A percentile compares a stretch with the other conserved stretches of the same genome.
phyloP scores from a whole-genome alignment of 345 rosid species.

The Leavenworthia alabamica region DNA sequence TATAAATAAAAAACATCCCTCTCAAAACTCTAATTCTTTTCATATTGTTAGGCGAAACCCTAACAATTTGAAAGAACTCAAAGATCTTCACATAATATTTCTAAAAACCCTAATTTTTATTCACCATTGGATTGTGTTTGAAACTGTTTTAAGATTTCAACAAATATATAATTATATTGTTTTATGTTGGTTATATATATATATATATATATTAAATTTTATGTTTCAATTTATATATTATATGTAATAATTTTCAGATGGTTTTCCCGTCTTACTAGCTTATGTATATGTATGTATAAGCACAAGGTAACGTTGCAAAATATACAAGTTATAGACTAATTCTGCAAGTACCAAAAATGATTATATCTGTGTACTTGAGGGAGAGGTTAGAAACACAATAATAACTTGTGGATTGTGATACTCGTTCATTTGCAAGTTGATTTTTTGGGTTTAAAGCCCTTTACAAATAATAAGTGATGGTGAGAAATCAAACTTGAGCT shows the following conservation, averaged over 20 bases:
- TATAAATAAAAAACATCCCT: no score
- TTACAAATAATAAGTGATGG: constrained; percentile 9
- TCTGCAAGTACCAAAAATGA: constrained; percentile 3
- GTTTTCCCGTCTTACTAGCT: not conserved
- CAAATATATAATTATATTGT: not conserved
- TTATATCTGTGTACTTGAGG: constrained; percentile 9
- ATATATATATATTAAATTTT: not conserved
- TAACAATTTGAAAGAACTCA: no score
- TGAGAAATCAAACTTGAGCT: constrained; percentile 13
- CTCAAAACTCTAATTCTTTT: no score
- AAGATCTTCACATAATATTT: no score
- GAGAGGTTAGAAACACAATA: constrained; percentile 8
- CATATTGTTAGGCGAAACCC: no score
- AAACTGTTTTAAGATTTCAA: no score
- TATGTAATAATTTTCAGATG: not conserved
- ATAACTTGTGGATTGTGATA: not conserved
- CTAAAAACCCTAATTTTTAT: no score
- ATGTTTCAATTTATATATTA: not conserved
- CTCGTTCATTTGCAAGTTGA: constrained; percentile 15
- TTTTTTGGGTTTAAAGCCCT: not conserved
- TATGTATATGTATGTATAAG: not conserved
- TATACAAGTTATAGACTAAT: not conserved
- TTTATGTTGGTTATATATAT: not conserved
- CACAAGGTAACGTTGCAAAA: not conserved
- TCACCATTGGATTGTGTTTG: no score